Base-by-base conservation (phyloP, 139 green algal genomes). In the Astrephomene gubernaculifera region DNA sequence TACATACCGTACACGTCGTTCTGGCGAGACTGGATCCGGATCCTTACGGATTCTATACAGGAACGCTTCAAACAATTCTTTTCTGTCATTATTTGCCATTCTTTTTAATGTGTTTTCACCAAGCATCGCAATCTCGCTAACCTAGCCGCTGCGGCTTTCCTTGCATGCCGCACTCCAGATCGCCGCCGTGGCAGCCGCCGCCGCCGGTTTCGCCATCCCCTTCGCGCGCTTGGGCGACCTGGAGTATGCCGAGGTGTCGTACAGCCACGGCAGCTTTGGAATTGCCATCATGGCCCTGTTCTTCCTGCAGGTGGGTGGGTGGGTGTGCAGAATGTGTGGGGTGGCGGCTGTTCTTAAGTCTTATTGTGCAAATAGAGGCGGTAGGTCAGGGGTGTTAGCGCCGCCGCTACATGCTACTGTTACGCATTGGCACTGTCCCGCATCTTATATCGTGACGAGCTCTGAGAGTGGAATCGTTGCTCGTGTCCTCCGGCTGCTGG, bases 231-330 rank as follows among this genome's bases (percentile, higher is more conserved):
- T 79, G 3, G 36, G 10, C 6, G n/a, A n/a, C 17, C 29, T 79
- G 31, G n/a, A 65, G 24, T 79, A 60, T 33, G 22, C 4, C 14
- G 3, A 31, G 19, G 36, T 82, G 54, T 36, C 53, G 54, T 70
- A 39, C 53, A 54, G 14, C 12, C 73, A 82, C 53, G 54, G 73
- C 73, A 53, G n/a, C 21, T 29, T 89, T 1, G 85, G 85, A 5
- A 52, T 89, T 8, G 76, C 25, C 14, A 21, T 89, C 27, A 36
- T 84, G 24, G 49, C 43, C 0, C 14, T 85, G 24, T 35, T 89
- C 21, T 85, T 85, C 38, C 35, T 54, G 24, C 85, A 89, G 75
- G 85, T 85, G 19, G 17, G 74, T 73, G 49, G 17, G 12, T 57
- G 49, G 49, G 12, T 12, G 49, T 25, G 49, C 49, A 25, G 49